Evolutionary conservation across 2,329 filamentous ascomycete species (phyloP).

Genomic region (Nemania sp.): DNA sequence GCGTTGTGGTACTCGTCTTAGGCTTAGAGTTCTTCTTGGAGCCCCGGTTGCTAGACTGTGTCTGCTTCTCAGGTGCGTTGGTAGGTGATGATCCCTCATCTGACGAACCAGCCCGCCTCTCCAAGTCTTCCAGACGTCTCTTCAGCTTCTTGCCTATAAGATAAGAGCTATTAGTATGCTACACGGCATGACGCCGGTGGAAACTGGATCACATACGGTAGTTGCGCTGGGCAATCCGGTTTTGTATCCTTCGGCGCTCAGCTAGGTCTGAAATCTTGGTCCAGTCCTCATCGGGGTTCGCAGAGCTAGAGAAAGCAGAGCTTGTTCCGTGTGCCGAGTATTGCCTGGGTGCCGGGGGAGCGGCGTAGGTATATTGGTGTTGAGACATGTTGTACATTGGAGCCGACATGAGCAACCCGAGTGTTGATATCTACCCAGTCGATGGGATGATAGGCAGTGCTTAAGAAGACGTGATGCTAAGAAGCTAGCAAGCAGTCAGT

Average conservation of each 20-base stretch:
- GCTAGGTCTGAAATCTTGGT: conserved; percentile 98
- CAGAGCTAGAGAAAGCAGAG: conserved; percentile 93
- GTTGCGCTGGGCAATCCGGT: conserved; percentile 96
- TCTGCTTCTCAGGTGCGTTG: conserved; percentile 55
- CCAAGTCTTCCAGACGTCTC: conserved; percentile 86
- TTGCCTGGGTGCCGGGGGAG: conserved; percentile 67
- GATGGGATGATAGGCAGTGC: conserved; percentile 1
- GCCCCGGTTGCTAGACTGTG: conserved; percentile 50
- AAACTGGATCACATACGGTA: conserved; percentile 74
- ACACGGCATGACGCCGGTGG: neutral
- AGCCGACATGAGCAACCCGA: conserved; percentile 35
- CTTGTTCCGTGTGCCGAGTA: conserved; percentile 82
- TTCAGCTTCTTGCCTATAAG: conserved; percentile 87
- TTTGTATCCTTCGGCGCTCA: conserved; percentile 93
- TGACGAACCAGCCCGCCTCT: conserved; percentile 77
- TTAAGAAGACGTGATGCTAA: conserved; percentile 1
- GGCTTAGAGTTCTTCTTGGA: conserved; percentile 62
- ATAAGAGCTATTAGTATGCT: conserved; percentile 34
- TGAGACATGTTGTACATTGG: conserved; percentile 60
- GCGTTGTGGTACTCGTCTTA: conserved; percentile 45
- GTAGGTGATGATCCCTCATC: conserved; percentile 53
- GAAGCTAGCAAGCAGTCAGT: conserved; percentile 4
- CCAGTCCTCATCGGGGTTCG: conserved; percentile 98
- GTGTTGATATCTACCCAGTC: conserved; percentile 12
- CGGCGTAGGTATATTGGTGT: conserved; percentile 57